These are phyloP conservation scores for Cordyceps fumosorosea DNA, from an alignment of 2,329 filamentous ascomycete genomes.

Conservation along the genomic window DNA sequence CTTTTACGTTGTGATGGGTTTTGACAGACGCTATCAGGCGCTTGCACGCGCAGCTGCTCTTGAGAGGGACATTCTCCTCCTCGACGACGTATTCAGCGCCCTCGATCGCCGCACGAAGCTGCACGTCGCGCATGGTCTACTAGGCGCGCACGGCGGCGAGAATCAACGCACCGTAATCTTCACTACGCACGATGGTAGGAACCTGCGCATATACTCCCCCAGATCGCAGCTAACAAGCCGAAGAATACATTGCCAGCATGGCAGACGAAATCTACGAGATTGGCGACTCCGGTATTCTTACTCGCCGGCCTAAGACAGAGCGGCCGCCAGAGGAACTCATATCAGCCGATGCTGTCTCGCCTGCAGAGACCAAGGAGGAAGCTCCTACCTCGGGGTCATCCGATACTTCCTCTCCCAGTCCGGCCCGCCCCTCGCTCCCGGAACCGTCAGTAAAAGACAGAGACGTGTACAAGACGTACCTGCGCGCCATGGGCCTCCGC, in stretches of 20 bases:
- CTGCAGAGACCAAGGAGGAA: neutral
- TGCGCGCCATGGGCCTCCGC: neutral
- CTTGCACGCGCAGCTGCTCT: neutral
- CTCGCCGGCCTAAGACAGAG: neutral
- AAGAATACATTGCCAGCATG: slow-evolving; percentile 5
- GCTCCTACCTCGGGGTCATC: neutral
- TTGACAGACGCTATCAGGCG: neutral
- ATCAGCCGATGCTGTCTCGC: neutral
- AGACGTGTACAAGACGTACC: slow-evolving; percentile 1
- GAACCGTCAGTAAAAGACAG: neutral
- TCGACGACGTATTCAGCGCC: neutral
- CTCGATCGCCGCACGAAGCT: neutral
- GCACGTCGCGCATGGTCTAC: neutral
- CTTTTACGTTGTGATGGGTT: no score
- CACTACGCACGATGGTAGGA: neutral
- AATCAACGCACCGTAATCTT: neutral
- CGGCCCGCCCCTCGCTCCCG: neutral
- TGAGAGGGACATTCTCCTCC: neutral
- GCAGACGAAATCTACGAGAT: slow-evolving; percentile 3
- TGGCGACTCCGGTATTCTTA: neutral
- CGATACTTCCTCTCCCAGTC: neutral
- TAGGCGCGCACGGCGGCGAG: neutral
- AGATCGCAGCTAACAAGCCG: neutral
- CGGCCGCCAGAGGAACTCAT: neutral
- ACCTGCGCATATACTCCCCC: neutral